Base-by-base conservation (phyloP, 2,329 filamentous ascomycete species). In the Penicillium sp. region DNA sequence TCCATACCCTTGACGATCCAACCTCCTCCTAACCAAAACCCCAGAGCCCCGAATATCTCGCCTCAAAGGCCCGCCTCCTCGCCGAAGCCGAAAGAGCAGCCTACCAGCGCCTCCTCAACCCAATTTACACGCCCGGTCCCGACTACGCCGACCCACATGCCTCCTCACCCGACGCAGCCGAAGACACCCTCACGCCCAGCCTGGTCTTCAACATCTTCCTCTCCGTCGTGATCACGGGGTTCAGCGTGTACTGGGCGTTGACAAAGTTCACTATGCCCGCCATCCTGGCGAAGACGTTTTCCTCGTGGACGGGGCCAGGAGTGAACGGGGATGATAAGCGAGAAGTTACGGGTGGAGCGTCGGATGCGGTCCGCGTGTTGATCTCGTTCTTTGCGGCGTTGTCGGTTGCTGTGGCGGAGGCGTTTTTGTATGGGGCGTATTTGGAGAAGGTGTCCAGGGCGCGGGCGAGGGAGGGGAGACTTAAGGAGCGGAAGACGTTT, bases 151-250 rank as follows among this genome's bases (percentile, higher is more conserved):
- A 82, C 58, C 79, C 85, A 63, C 35, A 67, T 43, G 40, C 56
- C 22, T 31, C 57, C 18, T 44, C 55, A 5, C 35, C 54, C 10
- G 47, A 56, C 24, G 56, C 58, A 7, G 41, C 60, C 22, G 65
- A 68, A 55, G 77, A 79, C 55, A 69, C 73, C 13, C 69, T 81
- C 43, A 77, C 74, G 2, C 77, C 78, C 0, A 78, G 76, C 43
- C 81, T 98, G 7, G 92, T 98, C 53, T 83, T 96, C 69, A 99
- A 98, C 74, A 92, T 98, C 52, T 78, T 97, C 40, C 82, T 96
- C 54, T 96, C 91, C 53, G 90, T 97, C 54, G 79, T 94, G 2
- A 91, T 93, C 46, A 81, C 79, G n/a, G 79, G 78, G 24, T 77
- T 78, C 55, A 77, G 77, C 31, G 76, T 78, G 3, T 82, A 79